A percentile compares a stretch with the other conserved stretches of the same genome.
phyloP scores from a whole-genome alignment of 1,284 basidiomycete species.

The Heterobasidion occidentale region DNA sequence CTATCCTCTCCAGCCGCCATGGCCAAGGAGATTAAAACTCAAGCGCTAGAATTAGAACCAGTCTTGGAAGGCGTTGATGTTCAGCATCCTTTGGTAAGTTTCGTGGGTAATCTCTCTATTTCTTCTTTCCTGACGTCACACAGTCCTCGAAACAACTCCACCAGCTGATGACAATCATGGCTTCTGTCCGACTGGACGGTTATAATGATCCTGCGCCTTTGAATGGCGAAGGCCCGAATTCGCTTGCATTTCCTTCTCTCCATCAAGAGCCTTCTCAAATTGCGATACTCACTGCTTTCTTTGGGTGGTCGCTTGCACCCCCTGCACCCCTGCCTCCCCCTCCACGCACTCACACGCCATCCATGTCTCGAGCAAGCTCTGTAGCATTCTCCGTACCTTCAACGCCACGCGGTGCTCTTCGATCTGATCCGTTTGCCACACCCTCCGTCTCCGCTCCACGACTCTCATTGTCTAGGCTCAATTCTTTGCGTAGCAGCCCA shows the following conservation, averaged over 20 bases:
- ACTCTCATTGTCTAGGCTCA: constrained; percentile 5
- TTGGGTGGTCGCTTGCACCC: constrained; percentile 59
- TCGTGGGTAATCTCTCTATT: constrained; percentile 3
- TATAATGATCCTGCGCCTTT: neutral
- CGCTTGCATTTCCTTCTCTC: constrained; percentile 8
- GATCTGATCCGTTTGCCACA: constrained; percentile 8
- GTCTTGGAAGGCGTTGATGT: constrained; percentile 46
- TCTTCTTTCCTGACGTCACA: neutral
- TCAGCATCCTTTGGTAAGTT: constrained; percentile 64
- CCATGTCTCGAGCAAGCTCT: constrained; percentile 33
- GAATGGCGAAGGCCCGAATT: constrained; percentile 3
- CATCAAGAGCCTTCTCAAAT: constrained; percentile 37
- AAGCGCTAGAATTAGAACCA: constrained; percentile 44
- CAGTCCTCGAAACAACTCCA: constrained; percentile 23
- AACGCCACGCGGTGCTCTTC: constrained; percentile 9
- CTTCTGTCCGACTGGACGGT: constrained; percentile 15
- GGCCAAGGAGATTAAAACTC: constrained; percentile 49
- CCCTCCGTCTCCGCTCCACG: constrained; percentile 14
- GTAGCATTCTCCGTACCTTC: constrained; percentile 28
- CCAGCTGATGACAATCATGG: constrained; percentile 19
- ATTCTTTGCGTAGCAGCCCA: constrained; percentile 4
- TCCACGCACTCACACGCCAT: constrained; percentile 28
- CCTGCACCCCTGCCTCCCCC: constrained; percentile 22
- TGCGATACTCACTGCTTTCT: constrained; percentile 54
- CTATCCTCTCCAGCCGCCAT: constrained; percentile 55